Evolutionary conservation across 1,284 basidiomycete species (phyloP).

Genomic region (Pseudozyma hubeiensis): DNA sequence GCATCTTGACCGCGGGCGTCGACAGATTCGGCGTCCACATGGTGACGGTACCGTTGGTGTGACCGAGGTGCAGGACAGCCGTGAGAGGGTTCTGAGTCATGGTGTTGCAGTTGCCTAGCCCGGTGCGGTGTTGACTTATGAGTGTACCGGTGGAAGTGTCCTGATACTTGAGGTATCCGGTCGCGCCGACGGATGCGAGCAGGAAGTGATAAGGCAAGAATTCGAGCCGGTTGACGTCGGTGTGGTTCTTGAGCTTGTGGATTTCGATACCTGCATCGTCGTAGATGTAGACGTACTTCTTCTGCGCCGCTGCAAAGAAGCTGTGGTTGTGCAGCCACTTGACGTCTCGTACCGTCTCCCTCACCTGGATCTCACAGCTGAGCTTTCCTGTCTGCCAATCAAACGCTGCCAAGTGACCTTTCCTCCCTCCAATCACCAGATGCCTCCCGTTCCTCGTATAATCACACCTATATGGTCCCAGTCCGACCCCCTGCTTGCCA

Average conservation of each 20-base stretch:
- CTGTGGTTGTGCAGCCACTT: conserved; percentile 93
- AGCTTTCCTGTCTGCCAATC: conserved; percentile 91
- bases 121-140: conserved; percentile 81
- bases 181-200: conserved; percentile 84
- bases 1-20: conserved; percentile 87
- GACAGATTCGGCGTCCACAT: conserved; percentile 96
- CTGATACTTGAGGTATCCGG: conserved; percentile 93
- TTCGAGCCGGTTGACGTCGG: conserved; percentile 90
- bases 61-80: conserved; percentile 94
- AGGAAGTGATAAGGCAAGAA: conserved; percentile 97
- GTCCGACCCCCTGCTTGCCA: conserved; percentile 51
- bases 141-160: conserved; percentile 93
- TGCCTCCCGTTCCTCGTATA: conserved; percentile 92
- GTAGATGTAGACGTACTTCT: conserved; percentile 96
- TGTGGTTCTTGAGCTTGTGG: conserved; percentile 78
- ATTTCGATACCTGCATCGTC: conserved; percentile 91
- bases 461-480: conserved; percentile 81
- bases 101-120: conserved; percentile 79
- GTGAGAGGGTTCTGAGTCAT: conserved; percentile 89
- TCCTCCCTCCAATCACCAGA: conserved; percentile 73
- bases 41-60: conserved; percentile 81
- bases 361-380: conserved; percentile 87
- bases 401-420: conserved; percentile 92
- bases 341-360: conserved; percentile 90
- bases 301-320: conserved; percentile 94